A percentile compares a stretch with the other conserved stretches of the same genome.
phyloP scores from a whole-genome alignment of 1,284 basidiomycete genomes.

The Wolfiporia cocos region DNA sequence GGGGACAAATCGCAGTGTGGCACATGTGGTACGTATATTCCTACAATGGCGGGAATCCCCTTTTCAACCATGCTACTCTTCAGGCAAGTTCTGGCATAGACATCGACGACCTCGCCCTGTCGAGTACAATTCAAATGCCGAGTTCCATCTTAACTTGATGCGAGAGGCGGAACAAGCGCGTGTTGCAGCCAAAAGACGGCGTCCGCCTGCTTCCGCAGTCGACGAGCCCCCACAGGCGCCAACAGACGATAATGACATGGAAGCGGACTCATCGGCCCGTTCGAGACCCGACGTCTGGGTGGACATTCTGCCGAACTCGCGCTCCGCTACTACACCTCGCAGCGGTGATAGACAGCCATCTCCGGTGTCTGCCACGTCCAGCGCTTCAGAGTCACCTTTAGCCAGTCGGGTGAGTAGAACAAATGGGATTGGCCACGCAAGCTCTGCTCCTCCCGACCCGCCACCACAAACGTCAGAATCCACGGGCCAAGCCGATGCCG shows the following conservation, averaged over 20 bases:
- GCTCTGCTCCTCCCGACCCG: conserved; percentile 20
- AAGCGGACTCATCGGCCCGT: conserved; percentile 47
- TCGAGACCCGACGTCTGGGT: conserved; percentile 38
- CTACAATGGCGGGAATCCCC: conserved; percentile 3
- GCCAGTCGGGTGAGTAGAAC: conserved; percentile 48
- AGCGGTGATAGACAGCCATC: conserved; percentile 53
- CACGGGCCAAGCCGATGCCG: conserved; percentile 2
- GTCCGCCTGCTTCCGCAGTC: conserved; percentile 24
- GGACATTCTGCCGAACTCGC: conserved; percentile 16
- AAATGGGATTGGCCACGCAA: conserved; percentile 37
- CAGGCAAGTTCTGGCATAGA: conserved; percentile 84
- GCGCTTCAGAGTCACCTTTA: conserved; percentile 62
- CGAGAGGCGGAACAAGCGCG: conserved; percentile 48
- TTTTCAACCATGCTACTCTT: conserved; percentile 6
- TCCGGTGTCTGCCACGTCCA: conserved; percentile 64
- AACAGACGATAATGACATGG: conserved; percentile 46
- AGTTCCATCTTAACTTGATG: conserved; percentile 56
- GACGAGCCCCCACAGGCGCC: conserved; percentile 33
- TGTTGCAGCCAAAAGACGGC: conserved; percentile 45
- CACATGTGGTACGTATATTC: conserved; percentile 68
- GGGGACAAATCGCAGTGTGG: conserved; percentile 92
- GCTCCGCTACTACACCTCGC: conserved; percentile 15
- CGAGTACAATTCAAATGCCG: conserved; percentile 68
- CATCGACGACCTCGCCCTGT: conserved; percentile 74
- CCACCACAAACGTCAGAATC: not conserved